Evolutionary conservation across 2,329 filamentous ascomycete species (phyloP).

Genomic region (Thelonectria olida): DNA sequence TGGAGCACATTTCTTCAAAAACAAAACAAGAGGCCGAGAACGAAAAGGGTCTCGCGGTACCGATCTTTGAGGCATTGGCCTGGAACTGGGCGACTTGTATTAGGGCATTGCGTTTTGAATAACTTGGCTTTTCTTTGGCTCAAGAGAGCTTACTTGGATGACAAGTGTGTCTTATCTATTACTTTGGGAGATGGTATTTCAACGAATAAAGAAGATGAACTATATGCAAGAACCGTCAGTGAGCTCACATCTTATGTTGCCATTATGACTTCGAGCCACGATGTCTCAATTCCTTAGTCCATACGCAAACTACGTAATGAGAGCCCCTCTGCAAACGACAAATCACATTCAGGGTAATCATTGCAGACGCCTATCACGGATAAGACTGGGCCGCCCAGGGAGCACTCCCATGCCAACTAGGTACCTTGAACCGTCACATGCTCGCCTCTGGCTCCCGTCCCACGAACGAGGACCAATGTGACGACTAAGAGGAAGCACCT

Average conservation of each 20-base stretch:
- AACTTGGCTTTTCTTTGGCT: conserved; percentile 6
- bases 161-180: conserved; percentile 11
- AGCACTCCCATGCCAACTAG: too few species aligned
- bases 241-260: too few species aligned
- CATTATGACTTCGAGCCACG: too few species aligned
- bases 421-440: conserved; percentile 18
- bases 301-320: neutral
- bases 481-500: neutral
- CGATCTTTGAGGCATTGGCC: conserved; percentile 16
- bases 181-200: neutral
- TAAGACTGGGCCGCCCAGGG: neutral
- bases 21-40: conserved; percentile 3
- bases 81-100: conserved; percentile 11
- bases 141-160: conserved; percentile 9
- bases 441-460: neutral
- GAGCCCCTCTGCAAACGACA: neutral
- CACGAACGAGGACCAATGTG: neutral
- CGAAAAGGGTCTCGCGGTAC: conserved; percentile 21
- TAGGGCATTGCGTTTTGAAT: neutral
- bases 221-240: neutral
- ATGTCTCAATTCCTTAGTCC: too few species aligned
- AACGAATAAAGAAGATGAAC: neutral
- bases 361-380: conserved; percentile 2
- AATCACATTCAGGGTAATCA: conserved; percentile 2
- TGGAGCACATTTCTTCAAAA: conserved; percentile 8